Percentiles rank a stretch among this genome's conserved stretches.
Conservation (phyloP, 2,329 filamentous ascomycete genomes). For the Colletotrichum liriopes region DNA sequence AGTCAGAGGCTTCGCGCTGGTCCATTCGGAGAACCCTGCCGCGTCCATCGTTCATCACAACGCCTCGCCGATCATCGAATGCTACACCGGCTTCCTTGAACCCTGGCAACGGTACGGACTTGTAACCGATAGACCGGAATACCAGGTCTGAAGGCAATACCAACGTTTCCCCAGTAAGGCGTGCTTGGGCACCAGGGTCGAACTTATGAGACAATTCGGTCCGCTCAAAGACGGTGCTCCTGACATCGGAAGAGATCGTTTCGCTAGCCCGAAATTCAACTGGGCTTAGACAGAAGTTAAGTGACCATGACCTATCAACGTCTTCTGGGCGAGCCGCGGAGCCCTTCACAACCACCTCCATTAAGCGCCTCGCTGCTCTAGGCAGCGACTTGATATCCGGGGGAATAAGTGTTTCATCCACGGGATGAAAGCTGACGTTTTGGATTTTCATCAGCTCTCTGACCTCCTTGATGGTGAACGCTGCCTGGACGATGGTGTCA, state of each 20-base stretch:
- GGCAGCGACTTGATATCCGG: slow-evolving; percentile 78
- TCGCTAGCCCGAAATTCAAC: slow-evolving; percentile 73
- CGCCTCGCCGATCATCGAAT: slow-evolving; percentile 82
- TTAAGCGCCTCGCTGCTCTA: slow-evolving; percentile 81
- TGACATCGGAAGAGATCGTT: slow-evolving; percentile 65
- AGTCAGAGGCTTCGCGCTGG: slow-evolving; percentile 49
- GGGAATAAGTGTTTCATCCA: slow-evolving; percentile 78
- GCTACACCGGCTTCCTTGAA: slow-evolving; percentile 81
- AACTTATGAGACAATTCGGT: slow-evolving; percentile 71
- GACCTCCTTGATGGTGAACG: slow-evolving; percentile 96
- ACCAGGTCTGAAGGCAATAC: slow-evolving; percentile 78
- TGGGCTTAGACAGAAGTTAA: slow-evolving; percentile 90
- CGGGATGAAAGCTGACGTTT: slow-evolving; percentile 78
- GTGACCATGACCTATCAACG: slow-evolving; percentile 80
- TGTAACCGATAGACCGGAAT: slow-evolving; percentile 97
- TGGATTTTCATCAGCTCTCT: slow-evolving; percentile 88
- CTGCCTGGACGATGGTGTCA: slow-evolving; percentile 71
- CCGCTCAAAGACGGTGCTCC: slow-evolving; percentile 77
- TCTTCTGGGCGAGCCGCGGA: slow-evolving; percentile 66
- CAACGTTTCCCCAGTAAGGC: slow-evolving; percentile 64
- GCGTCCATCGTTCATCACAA: slow-evolving; percentile 85
- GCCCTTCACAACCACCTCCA: slow-evolving; percentile 86
- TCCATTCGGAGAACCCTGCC: slow-evolving; percentile 75
- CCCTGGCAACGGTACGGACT: slow-evolving; percentile 82
- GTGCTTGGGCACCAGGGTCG: slow-evolving; percentile 65